These are phyloP conservation scores for Berberis vulgaris DNA, from an alignment of 164 flowering plant species.

Conservation along the genomic window DNA sequence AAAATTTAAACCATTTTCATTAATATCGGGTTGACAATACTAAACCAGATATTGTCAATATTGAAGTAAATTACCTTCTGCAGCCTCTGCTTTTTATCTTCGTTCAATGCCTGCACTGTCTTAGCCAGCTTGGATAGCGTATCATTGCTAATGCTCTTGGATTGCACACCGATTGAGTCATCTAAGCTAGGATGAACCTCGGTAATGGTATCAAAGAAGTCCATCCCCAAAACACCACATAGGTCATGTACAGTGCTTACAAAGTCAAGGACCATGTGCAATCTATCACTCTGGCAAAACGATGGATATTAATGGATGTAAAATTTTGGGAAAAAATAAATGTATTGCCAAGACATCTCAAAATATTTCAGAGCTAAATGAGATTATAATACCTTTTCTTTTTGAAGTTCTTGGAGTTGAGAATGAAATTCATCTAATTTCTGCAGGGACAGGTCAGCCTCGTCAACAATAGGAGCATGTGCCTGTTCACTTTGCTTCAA, in stretches of 20 bases:
- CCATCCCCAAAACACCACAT: conserved; percentile 67
- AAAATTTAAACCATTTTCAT: too few relatives aligned
- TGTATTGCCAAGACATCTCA: not conserved
- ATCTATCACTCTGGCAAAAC: conserved; percentile 66
- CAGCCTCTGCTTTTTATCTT: conserved; percentile 60
- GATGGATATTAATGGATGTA: not conserved
- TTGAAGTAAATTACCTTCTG: conserved; percentile 45
- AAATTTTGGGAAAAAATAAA: not conserved
- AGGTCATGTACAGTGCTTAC: conserved; percentile 36
- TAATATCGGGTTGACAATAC: too few relatives aligned
- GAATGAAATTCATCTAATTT: conserved; percentile 73
- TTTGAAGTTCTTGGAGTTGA: conserved; percentile 86
- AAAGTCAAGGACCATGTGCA: conserved; percentile 73
- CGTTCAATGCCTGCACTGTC: conserved; percentile 55
- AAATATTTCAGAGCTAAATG: not conserved
- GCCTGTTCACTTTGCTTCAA: conserved; percentile 27
- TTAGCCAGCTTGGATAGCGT: conserved; percentile 54
- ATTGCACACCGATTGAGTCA: conserved; percentile 41
- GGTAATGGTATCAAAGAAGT: conserved; percentile 58
- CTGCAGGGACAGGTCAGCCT: conserved; percentile 65
- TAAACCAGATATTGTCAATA: too few relatives aligned
- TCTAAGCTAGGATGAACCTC: conserved; percentile 83
- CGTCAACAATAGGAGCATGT: conserved; percentile 55
- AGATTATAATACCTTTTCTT: conserved; percentile 59
- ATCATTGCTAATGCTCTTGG: conserved; percentile 68